Conservation (phyloP, 768 basidiomycete species). For the Macrocybe gigantea region DNA sequence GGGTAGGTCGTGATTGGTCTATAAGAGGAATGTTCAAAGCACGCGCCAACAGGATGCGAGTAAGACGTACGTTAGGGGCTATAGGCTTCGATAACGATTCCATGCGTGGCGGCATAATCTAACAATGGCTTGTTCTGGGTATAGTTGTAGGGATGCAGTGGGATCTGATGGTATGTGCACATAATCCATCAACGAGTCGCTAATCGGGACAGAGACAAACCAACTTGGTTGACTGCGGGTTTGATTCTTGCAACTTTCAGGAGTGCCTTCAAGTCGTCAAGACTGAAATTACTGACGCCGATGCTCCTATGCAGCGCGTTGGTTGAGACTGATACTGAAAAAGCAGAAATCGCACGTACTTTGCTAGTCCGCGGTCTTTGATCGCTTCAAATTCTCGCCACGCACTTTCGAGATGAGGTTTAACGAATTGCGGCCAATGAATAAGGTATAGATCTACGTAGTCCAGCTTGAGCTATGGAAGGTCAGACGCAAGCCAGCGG, state of each 20-base stretch:
- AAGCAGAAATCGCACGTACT: constrained; percentile 19
- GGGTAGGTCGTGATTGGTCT: constrained; percentile 53
- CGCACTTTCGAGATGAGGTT: constrained; percentile 25
- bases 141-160: constrained; percentile 56
- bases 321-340: background rate
- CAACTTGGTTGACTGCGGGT: constrained; percentile 57
- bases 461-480: constrained; percentile 48
- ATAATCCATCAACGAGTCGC: background rate
- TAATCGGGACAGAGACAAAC: background rate
- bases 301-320: constrained; percentile 5
- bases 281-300: background rate
- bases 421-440: constrained; percentile 36
- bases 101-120: constrained; percentile 40
- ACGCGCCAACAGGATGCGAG: background rate
- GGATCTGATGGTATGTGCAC: constrained; percentile 27
- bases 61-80: constrained; percentile 40
- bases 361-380: constrained; percentile 36
- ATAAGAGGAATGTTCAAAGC: background rate
- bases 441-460: constrained; percentile 70
- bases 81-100: constrained; percentile 52
- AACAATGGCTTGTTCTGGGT: constrained; percentile 38
- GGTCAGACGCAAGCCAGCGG: background rate
- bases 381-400: constrained; percentile 59
- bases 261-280: background rate
- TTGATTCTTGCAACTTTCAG: background rate